Percentiles rank a stretch among this genome's conserved stretches.
Conservation (phyloP, 2,329 filamentous ascomycete species). For the Penicillium carneum region DNA sequence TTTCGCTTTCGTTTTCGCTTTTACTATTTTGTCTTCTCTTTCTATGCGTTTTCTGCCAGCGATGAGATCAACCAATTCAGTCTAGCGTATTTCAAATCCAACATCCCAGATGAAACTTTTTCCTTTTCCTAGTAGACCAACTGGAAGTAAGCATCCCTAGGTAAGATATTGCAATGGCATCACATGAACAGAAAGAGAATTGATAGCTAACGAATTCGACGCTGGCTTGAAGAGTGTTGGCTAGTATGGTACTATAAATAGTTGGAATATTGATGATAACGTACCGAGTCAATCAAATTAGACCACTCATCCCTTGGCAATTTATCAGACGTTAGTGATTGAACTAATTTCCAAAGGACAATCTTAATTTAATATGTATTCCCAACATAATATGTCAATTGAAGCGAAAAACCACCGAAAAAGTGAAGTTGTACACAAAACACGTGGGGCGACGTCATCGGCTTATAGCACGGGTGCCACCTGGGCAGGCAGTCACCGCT, state of each 20-base stretch:
- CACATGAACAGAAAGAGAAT: too few species aligned
- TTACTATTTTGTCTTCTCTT: background rate
- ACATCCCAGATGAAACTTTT: background rate
- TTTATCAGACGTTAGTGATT: background rate
- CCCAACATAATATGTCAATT: background rate
- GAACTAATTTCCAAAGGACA: background rate
- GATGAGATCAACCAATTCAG: background rate
- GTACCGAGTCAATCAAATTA: too few species aligned
- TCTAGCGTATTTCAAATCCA: background rate
- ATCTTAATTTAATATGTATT: background rate
- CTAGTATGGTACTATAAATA: too few species aligned
- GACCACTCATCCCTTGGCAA: background rate
- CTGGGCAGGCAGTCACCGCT: slow-evolving; percentile 7
- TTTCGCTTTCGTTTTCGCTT: background rate
- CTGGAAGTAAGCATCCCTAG: background rate
- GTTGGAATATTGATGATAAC: too few species aligned
- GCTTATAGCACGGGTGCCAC: slow-evolving; percentile 23
- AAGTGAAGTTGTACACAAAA: slow-evolving; percentile 17
- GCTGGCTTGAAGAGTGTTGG: too few species aligned
- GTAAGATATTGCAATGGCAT: background rate
- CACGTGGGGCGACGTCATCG: slow-evolving; percentile 51
- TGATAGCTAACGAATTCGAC: too few species aligned
- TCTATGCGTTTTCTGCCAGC: background rate
- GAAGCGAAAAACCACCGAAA: background rate
- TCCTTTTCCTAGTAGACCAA: background rate